Conservation (phyloP, 192 early-diverging fungal genomes). For the Polychytrium aggregatum region DNA sequence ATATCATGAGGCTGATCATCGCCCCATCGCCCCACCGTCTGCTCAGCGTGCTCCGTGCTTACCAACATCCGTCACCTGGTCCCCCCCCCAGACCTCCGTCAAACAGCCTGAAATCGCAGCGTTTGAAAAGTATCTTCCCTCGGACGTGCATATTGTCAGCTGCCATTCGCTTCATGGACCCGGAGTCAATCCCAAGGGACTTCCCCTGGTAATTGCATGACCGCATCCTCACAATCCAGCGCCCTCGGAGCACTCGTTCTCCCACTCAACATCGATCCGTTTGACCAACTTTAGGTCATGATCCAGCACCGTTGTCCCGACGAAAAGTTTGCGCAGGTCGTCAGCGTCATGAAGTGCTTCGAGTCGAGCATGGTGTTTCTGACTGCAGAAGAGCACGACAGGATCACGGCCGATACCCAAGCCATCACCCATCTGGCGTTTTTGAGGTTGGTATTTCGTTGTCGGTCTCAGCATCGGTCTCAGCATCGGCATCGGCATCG, state of each 20-base stretch:
- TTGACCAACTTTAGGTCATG: constrained; percentile 41
- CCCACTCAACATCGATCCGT: neutral
- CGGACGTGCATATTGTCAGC: constrained; percentile 87
- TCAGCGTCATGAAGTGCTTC: constrained; percentile 59
- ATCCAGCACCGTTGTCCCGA: constrained; percentile 65
- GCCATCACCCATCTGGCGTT: constrained; percentile 94
- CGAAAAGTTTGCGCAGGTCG: constrained; percentile 43
- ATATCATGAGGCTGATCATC: neutral
- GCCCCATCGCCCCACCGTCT: neutral
- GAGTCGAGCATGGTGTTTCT: constrained; percentile 73
- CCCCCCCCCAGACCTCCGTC: constrained; percentile 65
- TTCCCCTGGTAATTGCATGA: constrained; percentile 36
- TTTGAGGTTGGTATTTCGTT: constrained; percentile 37
- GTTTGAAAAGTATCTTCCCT: constrained; percentile 75
- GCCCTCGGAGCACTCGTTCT: neutral
- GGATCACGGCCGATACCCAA: constrained; percentile 95
- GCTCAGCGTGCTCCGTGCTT: constrained; percentile 5
- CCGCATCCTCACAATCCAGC: constrained; percentile 2
- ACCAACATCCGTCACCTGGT: neutral
- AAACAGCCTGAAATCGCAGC: constrained; percentile 89
- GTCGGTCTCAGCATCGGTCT: neutral
- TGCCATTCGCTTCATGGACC: constrained; percentile 97
- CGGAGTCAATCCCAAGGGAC: constrained; percentile 65
- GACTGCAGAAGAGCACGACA: constrained; percentile 77
- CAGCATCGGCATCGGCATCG: too few species aligned